Percentiles rank a stretch among this genome's conserved stretches.
phyloP scores from a whole-genome alignment of 257 asterid species.

The Fraxinus americana region DNA sequence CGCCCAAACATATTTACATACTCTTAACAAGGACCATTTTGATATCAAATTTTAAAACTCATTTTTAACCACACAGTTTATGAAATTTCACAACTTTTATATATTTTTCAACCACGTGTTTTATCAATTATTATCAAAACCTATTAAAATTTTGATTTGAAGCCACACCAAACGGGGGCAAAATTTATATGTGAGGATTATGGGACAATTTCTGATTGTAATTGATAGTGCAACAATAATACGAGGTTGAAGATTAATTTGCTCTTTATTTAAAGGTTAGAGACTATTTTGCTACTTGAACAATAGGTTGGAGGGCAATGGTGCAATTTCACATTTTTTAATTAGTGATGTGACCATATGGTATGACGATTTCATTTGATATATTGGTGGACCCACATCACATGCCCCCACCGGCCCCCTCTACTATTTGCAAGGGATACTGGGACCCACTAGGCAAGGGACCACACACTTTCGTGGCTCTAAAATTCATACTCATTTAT shows the following conservation, averaged over 20 bases:
- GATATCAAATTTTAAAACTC: no score
- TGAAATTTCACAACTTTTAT: no score
- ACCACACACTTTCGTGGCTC: slow-evolving; percentile 21
- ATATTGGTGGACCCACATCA: not conserved
- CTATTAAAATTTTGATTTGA: no score
- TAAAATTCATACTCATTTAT: no score
- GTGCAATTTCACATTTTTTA: not conserved
- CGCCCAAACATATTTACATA: not conserved
- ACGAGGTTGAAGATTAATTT: not conserved
- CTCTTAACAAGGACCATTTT: not conserved
- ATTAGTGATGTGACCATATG: slow-evolving; percentile 4
- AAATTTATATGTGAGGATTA: not conserved
- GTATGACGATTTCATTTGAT: not conserved
- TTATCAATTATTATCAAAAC: no score
- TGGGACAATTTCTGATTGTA: not conserved
- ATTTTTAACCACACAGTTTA: no score
- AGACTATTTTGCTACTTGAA: not conserved
- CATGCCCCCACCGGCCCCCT: not conserved
- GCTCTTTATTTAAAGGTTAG: not conserved
- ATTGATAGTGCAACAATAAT: not conserved
- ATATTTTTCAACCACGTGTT: no score
- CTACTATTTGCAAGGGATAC: not conserved
- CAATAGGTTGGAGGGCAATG: not conserved
- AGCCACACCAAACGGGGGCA: no score
- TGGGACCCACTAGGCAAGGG: slow-evolving; percentile 21